phyloP scores from a whole-genome alignment of 1,284 basidiomycete species.

The Farysia itapuensis region DNA sequence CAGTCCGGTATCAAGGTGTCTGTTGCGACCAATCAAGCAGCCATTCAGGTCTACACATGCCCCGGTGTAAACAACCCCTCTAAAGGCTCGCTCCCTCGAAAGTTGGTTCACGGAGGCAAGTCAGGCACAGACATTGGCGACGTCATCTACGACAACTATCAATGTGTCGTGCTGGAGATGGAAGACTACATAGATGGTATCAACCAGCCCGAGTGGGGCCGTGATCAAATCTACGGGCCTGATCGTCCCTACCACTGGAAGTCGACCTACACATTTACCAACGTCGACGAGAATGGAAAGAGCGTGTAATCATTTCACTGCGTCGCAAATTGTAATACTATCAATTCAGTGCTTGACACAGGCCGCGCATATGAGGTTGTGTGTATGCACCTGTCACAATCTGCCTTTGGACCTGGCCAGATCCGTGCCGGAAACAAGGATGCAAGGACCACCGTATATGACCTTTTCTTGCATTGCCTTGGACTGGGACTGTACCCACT shows the following conservation, averaged over 20 bases:
- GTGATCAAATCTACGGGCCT: constrained; percentile 45
- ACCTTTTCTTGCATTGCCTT: constrained; percentile 38
- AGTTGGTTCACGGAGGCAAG: constrained; percentile 51
- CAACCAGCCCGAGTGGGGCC: constrained; percentile 46
- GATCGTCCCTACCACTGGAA: constrained; percentile 46
- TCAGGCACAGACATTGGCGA: constrained; percentile 20
- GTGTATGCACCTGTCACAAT: constrained; percentile 28
- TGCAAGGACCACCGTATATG: constrained; percentile 54
- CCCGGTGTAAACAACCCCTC: constrained; percentile 25
- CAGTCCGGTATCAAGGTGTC: constrained; percentile 45
- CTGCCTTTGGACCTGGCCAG: constrained; percentile 50
- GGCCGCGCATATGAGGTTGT: too few relatives aligned
- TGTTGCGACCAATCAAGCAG: constrained; percentile 38
- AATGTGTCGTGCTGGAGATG: constrained; percentile 50
- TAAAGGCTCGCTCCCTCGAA: constrained; percentile 47
- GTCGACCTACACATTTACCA: constrained; percentile 43
- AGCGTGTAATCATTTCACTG: too few relatives aligned
- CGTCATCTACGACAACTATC: constrained; percentile 45
- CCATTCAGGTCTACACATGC: constrained; percentile 52
- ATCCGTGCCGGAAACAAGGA: constrained; percentile 50
- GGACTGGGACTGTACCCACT: constrained; percentile 45
- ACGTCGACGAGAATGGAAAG: constrained; percentile 32
- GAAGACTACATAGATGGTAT: constrained; percentile 53
- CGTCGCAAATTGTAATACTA: too few relatives aligned
- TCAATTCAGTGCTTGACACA: too few relatives aligned